Evolutionary conservation across 2,329 filamentous ascomycete species (phyloP).

Genomic region (Colletotrichum sp.): DNA sequence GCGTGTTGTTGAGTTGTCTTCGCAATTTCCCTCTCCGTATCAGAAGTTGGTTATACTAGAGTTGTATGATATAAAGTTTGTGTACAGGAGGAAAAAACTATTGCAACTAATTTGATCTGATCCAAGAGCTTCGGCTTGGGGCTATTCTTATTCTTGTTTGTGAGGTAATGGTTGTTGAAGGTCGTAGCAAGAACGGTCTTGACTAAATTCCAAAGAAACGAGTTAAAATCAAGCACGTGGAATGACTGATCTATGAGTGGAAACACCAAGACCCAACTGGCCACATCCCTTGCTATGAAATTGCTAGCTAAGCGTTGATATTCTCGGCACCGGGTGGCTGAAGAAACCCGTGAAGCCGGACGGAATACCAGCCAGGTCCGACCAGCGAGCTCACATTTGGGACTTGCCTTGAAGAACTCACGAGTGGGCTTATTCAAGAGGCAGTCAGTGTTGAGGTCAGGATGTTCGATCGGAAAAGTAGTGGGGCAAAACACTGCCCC

Average conservation of each 20-base stretch:
- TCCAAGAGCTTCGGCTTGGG: no score
- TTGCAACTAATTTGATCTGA: accelerated
- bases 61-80: no score
- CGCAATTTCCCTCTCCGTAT: no score
- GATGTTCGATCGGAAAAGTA: neutral
- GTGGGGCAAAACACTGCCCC: neutral
- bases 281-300: accelerated
- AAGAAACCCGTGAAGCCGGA: neutral
- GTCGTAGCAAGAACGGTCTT: accelerated
- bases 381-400: neutral
- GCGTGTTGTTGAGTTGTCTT: no score
- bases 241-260: neutral
- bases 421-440: neutral
- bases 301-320: neutral
- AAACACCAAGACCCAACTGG: accelerated
- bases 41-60: no score
- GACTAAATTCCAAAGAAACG: accelerated
- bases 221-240: accelerated
- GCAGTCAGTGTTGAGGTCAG: neutral
- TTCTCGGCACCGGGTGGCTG: neutral
- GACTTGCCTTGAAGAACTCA: accelerated
- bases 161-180: accelerated
- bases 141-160: neutral
- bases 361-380: neutral
- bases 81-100: no score